Conservation (phyloP, 345 rosid genomes). For the Gossypium bickii region DNA sequence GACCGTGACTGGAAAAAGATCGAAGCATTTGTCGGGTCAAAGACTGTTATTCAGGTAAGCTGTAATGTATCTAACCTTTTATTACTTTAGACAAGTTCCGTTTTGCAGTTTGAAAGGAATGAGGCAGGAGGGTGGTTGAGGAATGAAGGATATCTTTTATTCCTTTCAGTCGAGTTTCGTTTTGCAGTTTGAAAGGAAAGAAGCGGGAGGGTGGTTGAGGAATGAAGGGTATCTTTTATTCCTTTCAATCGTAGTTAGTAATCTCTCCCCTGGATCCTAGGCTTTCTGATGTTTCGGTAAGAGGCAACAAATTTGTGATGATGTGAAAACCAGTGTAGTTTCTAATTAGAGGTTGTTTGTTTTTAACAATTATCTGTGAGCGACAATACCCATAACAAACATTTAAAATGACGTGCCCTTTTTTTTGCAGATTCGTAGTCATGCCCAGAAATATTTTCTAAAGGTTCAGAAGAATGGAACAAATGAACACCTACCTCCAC, state of each 20-base stretch:
- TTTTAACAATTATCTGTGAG: background rate
- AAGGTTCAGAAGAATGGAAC: constrained; percentile 88
- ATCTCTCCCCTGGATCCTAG: background rate
- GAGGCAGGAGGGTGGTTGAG: background rate
- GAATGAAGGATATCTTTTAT: background rate
- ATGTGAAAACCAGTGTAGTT: background rate
- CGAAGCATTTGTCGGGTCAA: constrained; percentile 84
- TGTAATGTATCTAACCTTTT: background rate
- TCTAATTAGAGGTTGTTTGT: background rate
- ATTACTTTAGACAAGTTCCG: background rate
- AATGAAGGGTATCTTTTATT: background rate
- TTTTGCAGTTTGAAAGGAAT: background rate
- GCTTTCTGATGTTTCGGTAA: constrained; percentile 8
- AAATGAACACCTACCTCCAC: constrained; percentile 85
- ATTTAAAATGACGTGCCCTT: background rate
- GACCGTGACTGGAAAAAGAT: constrained; percentile 95
- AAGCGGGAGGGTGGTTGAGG: background rate
- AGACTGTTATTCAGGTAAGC: constrained; percentile 79
- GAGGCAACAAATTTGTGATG: background rate
- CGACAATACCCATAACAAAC: background rate
- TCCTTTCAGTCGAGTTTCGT: background rate
- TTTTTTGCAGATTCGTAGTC: constrained; percentile 62
- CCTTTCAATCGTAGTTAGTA: background rate
- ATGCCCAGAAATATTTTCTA: constrained; percentile 87
- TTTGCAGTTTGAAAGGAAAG: background rate